Base-by-base conservation (phyloP, 805 yeast species). In the Schizosaccharomyces lindneri region DNA sequence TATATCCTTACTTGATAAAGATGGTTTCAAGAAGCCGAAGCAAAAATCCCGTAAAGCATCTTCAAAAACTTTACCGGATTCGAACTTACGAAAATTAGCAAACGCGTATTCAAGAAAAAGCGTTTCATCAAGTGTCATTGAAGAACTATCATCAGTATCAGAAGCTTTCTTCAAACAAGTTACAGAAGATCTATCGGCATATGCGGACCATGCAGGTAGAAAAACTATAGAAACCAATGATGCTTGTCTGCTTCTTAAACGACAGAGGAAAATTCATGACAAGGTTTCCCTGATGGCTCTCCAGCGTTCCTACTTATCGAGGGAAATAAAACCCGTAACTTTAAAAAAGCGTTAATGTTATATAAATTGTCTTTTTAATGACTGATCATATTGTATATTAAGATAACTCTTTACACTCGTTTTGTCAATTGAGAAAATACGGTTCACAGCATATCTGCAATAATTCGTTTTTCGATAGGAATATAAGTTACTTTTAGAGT, bases 191-290 rank as follows among this genome's bases (percentile, higher is more conserved):
- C 62, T 74, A 4, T 61, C 62, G 1, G 69, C 71, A 0, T 74
- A 72, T 59, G 66, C 75, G 0, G 64, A 64, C 1, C 76, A 74
- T 63, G 68, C 73, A 1, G 65, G 63, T 39, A 57, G 68, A n/a
- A 66, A 65, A 46, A 65, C 65, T 1, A 66, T 74, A 5, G 69
- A 70, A 17, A 63, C 69, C 9, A 63, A 65, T 11, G 67, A 71
- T 19, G 67, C 68, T 3, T 61, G 66, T 46, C 63, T 69, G 15
- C 62, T 74, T 31, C 41, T 72, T 65, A 67, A 68, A 59, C 65
- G 60, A 21, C 60, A 57, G 27, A 36, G 60, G 60, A 36, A 39
- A 15, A 41, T 57, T 9, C 31, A 17, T 3, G 39, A 57, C 7
- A 57, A 57, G 15, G 21, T 15, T 17, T 39, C 60, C 17, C 43